phyloP scores from a whole-genome alignment of 768 basidiomycete genomes.

The Leccinum boreale region DNA sequence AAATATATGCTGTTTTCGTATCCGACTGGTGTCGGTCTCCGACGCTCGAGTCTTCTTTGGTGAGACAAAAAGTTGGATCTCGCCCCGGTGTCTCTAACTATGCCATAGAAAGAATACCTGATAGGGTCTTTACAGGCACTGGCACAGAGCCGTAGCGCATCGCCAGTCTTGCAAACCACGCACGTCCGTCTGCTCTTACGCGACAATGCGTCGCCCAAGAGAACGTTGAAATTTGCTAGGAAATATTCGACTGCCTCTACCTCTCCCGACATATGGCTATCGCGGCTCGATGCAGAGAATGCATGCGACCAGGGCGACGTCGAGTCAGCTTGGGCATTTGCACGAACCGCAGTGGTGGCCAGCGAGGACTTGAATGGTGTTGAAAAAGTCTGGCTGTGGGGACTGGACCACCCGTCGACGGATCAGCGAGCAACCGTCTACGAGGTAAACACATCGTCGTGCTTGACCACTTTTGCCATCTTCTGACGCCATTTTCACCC shows the following conservation, averaged over 20 bases:
- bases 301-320: slow-evolving; percentile 24
- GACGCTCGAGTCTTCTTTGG: slow-evolving; percentile 30
- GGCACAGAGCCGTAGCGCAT: slow-evolving; percentile 20
- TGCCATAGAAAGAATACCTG: slow-evolving; percentile 53
- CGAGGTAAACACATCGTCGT: slow-evolving; percentile 29
- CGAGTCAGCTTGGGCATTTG: slow-evolving; percentile 41
- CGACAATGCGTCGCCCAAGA: slow-evolving; percentile 25
- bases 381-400: slow-evolving; percentile 55
- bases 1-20: slow-evolving; percentile 44
- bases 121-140: slow-evolving; percentile 40
- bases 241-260: slow-evolving; percentile 44
- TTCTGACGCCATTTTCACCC: not conserved
- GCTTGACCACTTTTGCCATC: not conserved
- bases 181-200: slow-evolving; percentile 35
- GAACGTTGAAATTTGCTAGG: slow-evolving; percentile 38
- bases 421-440: slow-evolving; percentile 23
- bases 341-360: slow-evolving; percentile 36
- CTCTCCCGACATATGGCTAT: slow-evolving; percentile 50
- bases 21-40: slow-evolving; percentile 43
- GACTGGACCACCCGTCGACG: slow-evolving; percentile 31
- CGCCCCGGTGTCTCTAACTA: not conserved
- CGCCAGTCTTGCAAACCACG: slow-evolving; percentile 33
- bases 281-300: slow-evolving; percentile 46
- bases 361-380: slow-evolving; percentile 20
- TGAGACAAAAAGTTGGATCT: slow-evolving; percentile 14